Percentiles rank a stretch among this genome's conserved stretches.
These are phyloP conservation scores for Pyrenophora tritici-repentis DNA, from an alignment of 2,329 filamentous ascomycete genomes.

Conservation along the genomic window DNA sequence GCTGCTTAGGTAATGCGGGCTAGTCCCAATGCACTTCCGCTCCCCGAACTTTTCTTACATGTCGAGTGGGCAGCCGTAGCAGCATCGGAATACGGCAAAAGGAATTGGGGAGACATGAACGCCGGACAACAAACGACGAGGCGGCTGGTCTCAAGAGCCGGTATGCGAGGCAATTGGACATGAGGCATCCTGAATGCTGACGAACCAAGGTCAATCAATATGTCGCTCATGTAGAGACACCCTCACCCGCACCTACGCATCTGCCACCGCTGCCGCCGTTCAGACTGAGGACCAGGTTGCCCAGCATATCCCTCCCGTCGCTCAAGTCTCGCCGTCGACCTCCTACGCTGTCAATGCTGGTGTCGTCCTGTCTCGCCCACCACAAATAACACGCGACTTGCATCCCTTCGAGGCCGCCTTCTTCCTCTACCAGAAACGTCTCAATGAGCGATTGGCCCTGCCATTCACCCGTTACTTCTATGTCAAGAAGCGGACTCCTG, in stretches of 20 bases:
- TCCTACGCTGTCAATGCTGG: constrained; percentile 61
- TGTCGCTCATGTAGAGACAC: constrained; percentile 54
- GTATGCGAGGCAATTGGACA: constrained; percentile 30
- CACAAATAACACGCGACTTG: constrained; percentile 80
- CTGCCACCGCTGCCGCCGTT: constrained; percentile 45
- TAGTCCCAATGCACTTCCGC: constrained; percentile 39
- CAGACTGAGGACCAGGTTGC: constrained; percentile 36
- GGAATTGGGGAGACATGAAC: constrained; percentile 45
- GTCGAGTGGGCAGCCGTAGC: constrained; percentile 15
- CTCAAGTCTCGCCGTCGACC: constrained; percentile 48
- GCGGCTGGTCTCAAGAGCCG: constrained; percentile 49
- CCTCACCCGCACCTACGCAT: constrained; percentile 45
- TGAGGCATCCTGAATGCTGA: constrained; percentile 23
- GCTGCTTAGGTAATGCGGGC: constrained; percentile 21
- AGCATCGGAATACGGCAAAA: constrained; percentile 14
- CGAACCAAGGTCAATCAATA: constrained; percentile 48
- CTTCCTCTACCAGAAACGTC: constrained; percentile 95
- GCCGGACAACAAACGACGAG: constrained; percentile 52
- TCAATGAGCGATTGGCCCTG: constrained; percentile 88
- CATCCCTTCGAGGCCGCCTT: constrained; percentile 89
- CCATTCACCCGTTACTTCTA: constrained; percentile 92
- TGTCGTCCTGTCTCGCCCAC: constrained; percentile 85
- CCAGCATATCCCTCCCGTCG: constrained; percentile 43
- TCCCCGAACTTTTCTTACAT: constrained; percentile 37
- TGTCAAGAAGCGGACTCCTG: constrained; percentile 87